Evolutionary conservation across 306 rosid genomes (phyloP), one percentile per base, ranked within the genome.

Genomic region (Rosa rugosa): DNA sequence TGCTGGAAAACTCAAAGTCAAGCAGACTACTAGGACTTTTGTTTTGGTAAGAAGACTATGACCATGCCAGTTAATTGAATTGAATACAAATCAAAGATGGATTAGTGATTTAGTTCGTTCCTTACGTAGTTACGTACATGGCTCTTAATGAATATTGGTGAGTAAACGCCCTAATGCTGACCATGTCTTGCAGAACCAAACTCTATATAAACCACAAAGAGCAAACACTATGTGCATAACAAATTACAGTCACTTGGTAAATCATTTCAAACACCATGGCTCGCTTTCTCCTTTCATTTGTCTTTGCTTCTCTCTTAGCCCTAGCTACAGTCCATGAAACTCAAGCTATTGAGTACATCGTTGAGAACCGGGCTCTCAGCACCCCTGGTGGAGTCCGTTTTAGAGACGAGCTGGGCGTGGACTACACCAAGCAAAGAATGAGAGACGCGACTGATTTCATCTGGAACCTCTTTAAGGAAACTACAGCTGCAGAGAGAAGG

Each of bases 401-500:
- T 36, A 64, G 69, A 34, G 69, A 64, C 44, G 69, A 64, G 22
- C 18, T 64, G 18, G 69, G 69, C 10, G 45, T 64, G 70, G 70
- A 65, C 38, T 65, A 65, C 70, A 34, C 70, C 70, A 65, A 65
- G 46, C 70, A 65, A 65, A 65, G 11, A 65, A 65, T 65, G 70
- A 65, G 70, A 36, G 70, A 34, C 70, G 70, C 87, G 20, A 36
- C 85, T 0, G 40, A 82, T 0, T 89, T 87, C 80, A 81, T 84
- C 25, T 82, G 77, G 75, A 77, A 49, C 2, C 16, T 83, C 41
- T 80, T 87, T 44, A 69, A 51, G 18, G 82, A 84, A 54, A 66
- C 42, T 45, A 70, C 20, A 4, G 36, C 45, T 0, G 77, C 75
- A 7, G 82, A 80, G 10, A 31, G 75, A 40, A 85, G 84, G 69